Base-by-base conservation (phyloP, 306 rosid genomes). In the Dalbergia oliveri region DNA sequence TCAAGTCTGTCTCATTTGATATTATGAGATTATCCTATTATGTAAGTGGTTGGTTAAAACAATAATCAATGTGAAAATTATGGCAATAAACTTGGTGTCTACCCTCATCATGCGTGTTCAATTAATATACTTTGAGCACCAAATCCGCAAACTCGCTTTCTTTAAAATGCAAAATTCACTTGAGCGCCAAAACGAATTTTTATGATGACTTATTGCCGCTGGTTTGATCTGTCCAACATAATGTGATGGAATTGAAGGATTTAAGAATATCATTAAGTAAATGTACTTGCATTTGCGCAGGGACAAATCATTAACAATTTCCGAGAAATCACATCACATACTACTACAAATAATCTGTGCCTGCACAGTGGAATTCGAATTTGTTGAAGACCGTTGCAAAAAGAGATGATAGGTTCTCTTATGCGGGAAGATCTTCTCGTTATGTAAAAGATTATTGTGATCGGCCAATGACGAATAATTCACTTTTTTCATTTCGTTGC, bases 301-400 rank as follows among this genome's bases (percentile, higher is more conserved):
- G 64, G 60, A 76, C 70, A 44, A 64, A 37, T 26, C 1, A 4
- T 26, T 64, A 76, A 18, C 78, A 75, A 65, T 73, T 85, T 54
- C 80, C 78, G 37, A 78, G 58, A 54, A 66, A 73, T 14, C 41
- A 19, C 53, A 33, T 49, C 41, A 37, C 41, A 37, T 6, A 37
- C 7, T 4, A 57, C 60, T 54, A 54, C 3, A 68, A 66, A 65
- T 61, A 65, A 19, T 21, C 5, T 33, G 44, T 41, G 44, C 4
- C 64, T 60, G 54, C 62, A 21, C 53, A 76, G 41, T 53, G 41
- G 26, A 73, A 76, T 84, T 88, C 80, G 76, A 85, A 80, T 73
- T 73, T 62, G 66, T 73, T 69, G 85, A 83, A 69, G 86, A 83
- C 91, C 88, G 89, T 88, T 83, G 66, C 41, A 16, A 63, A 76